These are phyloP conservation scores for Aspergillus nanangensis DNA, from an alignment of 495 filamentous ascomycete genomes.

Conservation along the genomic window DNA sequence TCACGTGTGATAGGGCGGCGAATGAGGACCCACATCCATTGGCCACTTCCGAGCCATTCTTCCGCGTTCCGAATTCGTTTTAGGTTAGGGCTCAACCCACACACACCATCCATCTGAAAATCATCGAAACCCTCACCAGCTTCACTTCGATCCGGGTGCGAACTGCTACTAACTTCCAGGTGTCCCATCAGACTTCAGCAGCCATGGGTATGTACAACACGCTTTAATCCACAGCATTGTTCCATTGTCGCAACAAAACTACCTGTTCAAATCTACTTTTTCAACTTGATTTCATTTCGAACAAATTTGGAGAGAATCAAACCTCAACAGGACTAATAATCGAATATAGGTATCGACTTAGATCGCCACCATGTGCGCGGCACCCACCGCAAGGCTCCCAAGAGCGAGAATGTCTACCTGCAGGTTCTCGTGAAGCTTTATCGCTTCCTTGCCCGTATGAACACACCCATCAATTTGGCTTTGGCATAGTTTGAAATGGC, in stretches of 20 bases:
- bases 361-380: constrained; percentile 78
- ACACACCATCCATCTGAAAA: constrained; percentile 43
- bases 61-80: constrained; percentile 17
- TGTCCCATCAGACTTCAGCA: constrained; percentile 41
- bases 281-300: too few species aligned
- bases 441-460: constrained; percentile 93
- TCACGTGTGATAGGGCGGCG: too few species aligned
- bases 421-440: constrained; percentile 98
- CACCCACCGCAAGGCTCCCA: constrained; percentile 90
- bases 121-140: constrained; percentile 36
- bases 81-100: constrained; percentile 49
- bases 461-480: not conserved
- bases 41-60: not conserved
- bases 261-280: too few species aligned
- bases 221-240: not conserved
- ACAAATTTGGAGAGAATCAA: too few species aligned
- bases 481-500: constrained; percentile 5
- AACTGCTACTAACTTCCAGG: constrained; percentile 43
- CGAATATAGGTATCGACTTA: constrained; percentile 60
- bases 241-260: too few species aligned
- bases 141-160: constrained; percentile 41
- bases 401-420: constrained; percentile 97
- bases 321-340: too few species aligned
- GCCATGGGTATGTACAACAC: constrained; percentile 41
- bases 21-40: too few species aligned